Evolutionary conservation across 306 rosid species (phyloP).

Genomic region (Fagus crenata): DNA sequence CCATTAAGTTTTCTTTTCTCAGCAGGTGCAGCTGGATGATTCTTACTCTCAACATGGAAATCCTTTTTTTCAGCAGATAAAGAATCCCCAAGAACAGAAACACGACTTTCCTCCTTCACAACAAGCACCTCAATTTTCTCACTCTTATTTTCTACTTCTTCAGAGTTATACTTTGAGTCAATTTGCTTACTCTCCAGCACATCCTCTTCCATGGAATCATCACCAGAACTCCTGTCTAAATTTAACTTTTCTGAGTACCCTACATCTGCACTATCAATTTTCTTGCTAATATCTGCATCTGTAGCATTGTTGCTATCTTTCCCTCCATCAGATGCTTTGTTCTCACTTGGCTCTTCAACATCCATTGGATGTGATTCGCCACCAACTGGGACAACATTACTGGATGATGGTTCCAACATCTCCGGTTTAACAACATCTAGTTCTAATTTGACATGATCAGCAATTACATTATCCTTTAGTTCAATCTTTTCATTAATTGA

Average conservation of each 20-base stretch:
- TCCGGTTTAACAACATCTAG: constrained; percentile 84
- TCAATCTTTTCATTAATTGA: constrained; percentile 98
- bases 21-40: constrained; percentile 38
- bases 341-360: constrained; percentile 57
- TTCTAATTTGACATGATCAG: constrained; percentile 98
- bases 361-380: constrained; percentile 76
- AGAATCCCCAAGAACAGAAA: constrained; percentile 51
- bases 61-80: constrained; percentile 48
- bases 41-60: constrained; percentile 49
- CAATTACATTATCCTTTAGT: constrained; percentile 98
- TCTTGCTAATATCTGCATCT: constrained; percentile 51
- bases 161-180: constrained; percentile 68
- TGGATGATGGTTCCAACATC: constrained; percentile 98
- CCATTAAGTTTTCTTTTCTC: constrained; percentile 90
- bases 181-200: constrained; percentile 72
- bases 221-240: constrained; percentile 97
- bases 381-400: constrained; percentile 65
- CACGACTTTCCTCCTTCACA: constrained; percentile 45
- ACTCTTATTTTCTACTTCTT: constrained; percentile 48
- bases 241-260: constrained; percentile 88
- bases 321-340: constrained; percentile 45
- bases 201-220: constrained; percentile 99
- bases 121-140: constrained; percentile 49
- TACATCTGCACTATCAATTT: constrained; percentile 56
- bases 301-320: constrained; percentile 42